Conservation (phyloP, 345 rosid genomes). For the Citrus hindsii region DNA sequence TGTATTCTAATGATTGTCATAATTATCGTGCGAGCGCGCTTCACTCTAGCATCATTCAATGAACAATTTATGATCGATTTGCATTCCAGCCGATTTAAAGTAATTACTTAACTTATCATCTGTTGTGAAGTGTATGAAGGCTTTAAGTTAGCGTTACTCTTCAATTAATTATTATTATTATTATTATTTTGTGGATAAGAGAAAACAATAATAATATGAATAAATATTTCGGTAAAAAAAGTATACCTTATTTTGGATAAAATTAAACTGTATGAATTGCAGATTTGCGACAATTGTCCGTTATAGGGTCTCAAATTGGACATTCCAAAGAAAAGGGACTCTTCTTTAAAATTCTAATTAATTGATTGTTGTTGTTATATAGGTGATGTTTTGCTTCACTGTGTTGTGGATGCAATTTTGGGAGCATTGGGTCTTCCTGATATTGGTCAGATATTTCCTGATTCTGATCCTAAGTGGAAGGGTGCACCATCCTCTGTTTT, state of each 20-base stretch:
- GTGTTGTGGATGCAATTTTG: slow-evolving; percentile 96
- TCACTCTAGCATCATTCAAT: background rate
- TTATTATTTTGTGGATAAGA: background rate
- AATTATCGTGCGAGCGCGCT: background rate
- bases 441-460: slow-evolving; percentile 97
- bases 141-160: too few species aligned
- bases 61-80: background rate
- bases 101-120: too few species aligned
- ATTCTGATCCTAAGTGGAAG: slow-evolving; percentile 93
- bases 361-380: slow-evolving; percentile 10
- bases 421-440: slow-evolving; percentile 97
- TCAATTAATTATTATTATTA: background rate
- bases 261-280: background rate
- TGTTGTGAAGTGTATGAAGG: too few species aligned
- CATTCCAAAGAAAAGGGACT: background rate
- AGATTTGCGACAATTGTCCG: background rate
- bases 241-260: background rate
- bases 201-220: background rate
- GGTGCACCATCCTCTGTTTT: slow-evolving; percentile 93
- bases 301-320: background rate
- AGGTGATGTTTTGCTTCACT: slow-evolving; percentile 98
- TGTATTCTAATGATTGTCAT: background rate
- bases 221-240: slow-evolving; percentile 31
- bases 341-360: background rate
- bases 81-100: too few species aligned